A percentile compares a stretch with the other conserved stretches of the same genome.
Evolutionary conservation across 108 stramenopile genomes (phyloP).

Genomic region (Bacterosira constricta): DNA sequence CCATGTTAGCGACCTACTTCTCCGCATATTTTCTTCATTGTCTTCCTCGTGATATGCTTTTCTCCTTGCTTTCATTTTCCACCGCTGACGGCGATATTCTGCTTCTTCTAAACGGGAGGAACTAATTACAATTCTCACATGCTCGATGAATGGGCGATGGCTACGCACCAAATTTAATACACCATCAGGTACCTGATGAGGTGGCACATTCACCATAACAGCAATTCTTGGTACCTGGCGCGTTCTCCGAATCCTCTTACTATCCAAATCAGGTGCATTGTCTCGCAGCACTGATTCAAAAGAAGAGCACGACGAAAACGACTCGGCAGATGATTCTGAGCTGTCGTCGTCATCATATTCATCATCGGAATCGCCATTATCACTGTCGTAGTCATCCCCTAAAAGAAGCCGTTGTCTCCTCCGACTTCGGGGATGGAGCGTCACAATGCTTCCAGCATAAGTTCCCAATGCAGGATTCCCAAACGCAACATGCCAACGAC

Average conservation of each 20-base stretch:
- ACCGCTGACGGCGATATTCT: constrained; percentile 19
- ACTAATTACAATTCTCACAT: constrained; percentile 77
- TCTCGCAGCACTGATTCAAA: constrained; percentile 2
- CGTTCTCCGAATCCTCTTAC: constrained; percentile 7
- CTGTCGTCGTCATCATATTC: constrained; percentile 4
- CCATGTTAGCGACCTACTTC: constrained; percentile 41
- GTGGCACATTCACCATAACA: constrained; percentile 81
- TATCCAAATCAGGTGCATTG: neutral
- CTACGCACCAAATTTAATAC: constrained; percentile 73
- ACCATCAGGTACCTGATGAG: constrained; percentile 83
- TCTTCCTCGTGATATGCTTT: neutral
- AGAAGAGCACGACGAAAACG: constrained; percentile 42
- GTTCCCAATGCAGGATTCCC: constrained; percentile 79
- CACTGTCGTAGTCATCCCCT: constrained; percentile 6
- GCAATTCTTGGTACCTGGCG: no score
- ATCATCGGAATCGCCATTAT: neutral
- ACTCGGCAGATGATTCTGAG: constrained; percentile 19
- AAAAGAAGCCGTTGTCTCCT: constrained; percentile 2
- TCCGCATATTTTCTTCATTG: neutral
- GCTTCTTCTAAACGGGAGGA: constrained; percentile 23
- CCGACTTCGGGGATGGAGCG: constrained; percentile 28
- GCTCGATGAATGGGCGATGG: constrained; percentile 72
- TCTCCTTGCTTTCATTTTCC: constrained; percentile 19
- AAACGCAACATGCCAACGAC: constrained; percentile 62
- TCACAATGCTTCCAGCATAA: constrained; percentile 65